Evolutionary conservation across 2,329 filamentous ascomycete species (phyloP).

Genomic region (Talaromyces funiculosus): DNA sequence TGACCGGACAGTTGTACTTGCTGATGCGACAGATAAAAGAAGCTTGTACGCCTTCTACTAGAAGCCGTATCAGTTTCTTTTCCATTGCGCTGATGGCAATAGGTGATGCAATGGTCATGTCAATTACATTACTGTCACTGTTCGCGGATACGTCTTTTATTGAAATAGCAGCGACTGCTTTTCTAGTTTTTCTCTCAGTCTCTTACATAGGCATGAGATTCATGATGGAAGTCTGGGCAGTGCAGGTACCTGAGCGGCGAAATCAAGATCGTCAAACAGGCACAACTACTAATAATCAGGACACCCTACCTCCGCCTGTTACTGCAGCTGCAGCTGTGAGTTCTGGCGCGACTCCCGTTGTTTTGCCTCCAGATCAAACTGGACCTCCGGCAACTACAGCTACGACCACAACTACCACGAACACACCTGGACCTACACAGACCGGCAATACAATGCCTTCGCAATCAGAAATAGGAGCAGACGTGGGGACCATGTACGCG

Average conservation of each 20-base stretch:
- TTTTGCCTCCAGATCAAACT: conserved; percentile 57
- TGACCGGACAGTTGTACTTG: conserved; percentile 51
- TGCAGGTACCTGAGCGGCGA: conserved; percentile 47
- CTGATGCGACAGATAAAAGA: conserved; percentile 60
- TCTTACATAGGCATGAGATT: conserved; percentile 61
- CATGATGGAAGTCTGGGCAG: conserved; percentile 61
- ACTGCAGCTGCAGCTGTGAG: conserved; percentile 42
- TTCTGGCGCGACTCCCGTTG: conserved; percentile 50
- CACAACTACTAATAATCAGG: conserved; percentile 27
- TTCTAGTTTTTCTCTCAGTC: conserved; percentile 56
- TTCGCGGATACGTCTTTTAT: conserved; percentile 52
- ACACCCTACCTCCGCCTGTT: conserved; percentile 46
- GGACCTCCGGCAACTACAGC: conserved; percentile 32
- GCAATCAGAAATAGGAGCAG: conserved; percentile 34
- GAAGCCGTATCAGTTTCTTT: conserved; percentile 60
- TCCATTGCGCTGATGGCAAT: conserved; percentile 57
- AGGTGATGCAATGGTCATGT: conserved; percentile 55
- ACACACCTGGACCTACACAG: not conserved
- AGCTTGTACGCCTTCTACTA: conserved; percentile 58
- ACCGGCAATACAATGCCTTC: conserved; percentile 24
- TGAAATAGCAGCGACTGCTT: conserved; percentile 51
- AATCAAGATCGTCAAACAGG: conserved; percentile 29
- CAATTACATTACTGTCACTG: conserved; percentile 52
- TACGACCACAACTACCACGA: conserved; percentile 24
- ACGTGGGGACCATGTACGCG: conserved; percentile 55